Evolutionary conservation across 192 early-diverging fungal genomes (phyloP), one percentile per base, ranked within the genome.

Genomic region (Coemansia sp.): DNA sequence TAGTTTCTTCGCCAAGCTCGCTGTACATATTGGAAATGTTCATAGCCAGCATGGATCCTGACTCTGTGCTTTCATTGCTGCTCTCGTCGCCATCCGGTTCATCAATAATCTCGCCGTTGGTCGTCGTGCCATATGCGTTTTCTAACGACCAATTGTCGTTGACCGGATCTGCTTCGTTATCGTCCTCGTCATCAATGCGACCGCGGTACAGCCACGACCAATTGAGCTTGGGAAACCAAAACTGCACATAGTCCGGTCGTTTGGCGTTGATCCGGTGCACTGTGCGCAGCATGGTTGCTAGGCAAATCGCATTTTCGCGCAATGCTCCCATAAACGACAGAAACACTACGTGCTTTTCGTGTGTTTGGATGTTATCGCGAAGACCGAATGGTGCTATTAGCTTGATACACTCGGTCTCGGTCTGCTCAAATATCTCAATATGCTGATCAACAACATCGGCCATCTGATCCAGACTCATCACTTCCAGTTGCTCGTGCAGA

Each of bases 271-370:
- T 65, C 14, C 48, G 24, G 14, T 72, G 59, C 50, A 78, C 25
- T 1, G 65, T 62, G 6, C 63, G 56, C 29, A 78, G 63, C 23
- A 69, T 47, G n/a, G 22, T 56, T 2, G 63, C 6, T 38, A 78
- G 7, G 27, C 66, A 61, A 5, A 69, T 59, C 1, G 76, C 66
- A 62, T 78, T 78, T 12, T 78, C 76, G 27, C 66, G 66, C 48
- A 78, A 43, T 5, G 66, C 62, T 0, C 76, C 76, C 11, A 78
- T 72, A 57, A 78, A 78, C 25, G 76, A 78, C 55, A 78, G 39
- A 29, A 78, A 25, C 1, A 72, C 55, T 4, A 72, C 62, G 35
- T 78, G 54, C 12, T 65, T 45, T 53, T 78, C 67, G 37, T 66
- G 66, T 14, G 60, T 59, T 8, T 35, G 27, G 10, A 21, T 19